Conservation (phyloP, 441 rosid species). For the Bruguiera hainesii region DNA sequence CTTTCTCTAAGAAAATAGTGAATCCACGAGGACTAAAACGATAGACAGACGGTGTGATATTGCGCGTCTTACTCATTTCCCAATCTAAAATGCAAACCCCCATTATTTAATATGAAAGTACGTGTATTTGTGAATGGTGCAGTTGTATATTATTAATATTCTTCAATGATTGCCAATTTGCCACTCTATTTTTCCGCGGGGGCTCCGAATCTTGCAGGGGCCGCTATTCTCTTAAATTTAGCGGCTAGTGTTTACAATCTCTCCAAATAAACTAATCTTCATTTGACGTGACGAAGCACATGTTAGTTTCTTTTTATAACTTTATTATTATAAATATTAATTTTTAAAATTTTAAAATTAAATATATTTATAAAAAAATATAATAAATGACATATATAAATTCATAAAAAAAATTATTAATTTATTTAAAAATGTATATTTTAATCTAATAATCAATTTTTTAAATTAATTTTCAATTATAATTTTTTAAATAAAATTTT, state of each 20-base stretch:
- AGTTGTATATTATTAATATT: conserved; percentile 6
- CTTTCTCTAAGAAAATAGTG: conserved; percentile 15
- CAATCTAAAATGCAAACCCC: conserved; percentile 12
- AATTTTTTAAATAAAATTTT: too few relatives aligned
- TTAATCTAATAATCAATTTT: too few relatives aligned
- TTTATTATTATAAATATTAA: too few relatives aligned
- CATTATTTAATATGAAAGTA: background rate
- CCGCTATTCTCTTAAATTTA: conserved; percentile 24
- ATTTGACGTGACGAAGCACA: conserved; percentile 9
- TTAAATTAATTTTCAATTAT: too few relatives aligned
- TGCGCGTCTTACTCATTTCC: conserved; percentile 19
- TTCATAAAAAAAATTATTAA: background rate
- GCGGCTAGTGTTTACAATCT: conserved; percentile 4
- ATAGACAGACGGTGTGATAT: background rate
- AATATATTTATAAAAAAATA: too few relatives aligned
- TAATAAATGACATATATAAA: too few relatives aligned
- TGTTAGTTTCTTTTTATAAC: too few relatives aligned
- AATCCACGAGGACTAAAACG: background rate
- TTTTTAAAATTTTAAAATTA: too few relatives aligned
- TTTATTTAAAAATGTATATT: too few relatives aligned
- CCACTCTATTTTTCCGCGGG: conserved; percentile 22
- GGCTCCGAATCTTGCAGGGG: conserved; percentile 29
- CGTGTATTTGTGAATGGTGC: background rate
- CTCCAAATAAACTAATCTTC: conserved; percentile 2
- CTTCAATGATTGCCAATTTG: conserved; percentile 40